Base-by-base conservation (phyloP, 2,329 filamentous ascomycete species). In the Cladosporium colombiae region DNA sequence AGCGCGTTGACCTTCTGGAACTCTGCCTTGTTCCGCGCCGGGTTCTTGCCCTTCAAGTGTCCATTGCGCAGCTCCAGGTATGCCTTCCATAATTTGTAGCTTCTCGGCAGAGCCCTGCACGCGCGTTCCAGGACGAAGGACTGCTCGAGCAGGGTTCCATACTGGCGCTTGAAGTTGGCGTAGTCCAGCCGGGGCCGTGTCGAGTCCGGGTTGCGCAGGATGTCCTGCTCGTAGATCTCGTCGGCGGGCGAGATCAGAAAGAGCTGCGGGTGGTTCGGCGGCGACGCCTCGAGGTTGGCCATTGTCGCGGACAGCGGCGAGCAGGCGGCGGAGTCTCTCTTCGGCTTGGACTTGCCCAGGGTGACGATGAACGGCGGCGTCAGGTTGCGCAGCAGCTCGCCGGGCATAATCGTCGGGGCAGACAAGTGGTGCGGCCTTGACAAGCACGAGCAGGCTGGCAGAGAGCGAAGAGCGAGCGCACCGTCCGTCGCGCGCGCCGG, bases 11-110 rank as follows among this genome's bases (percentile, higher is more conserved):
- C 93, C 79, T 98, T 99, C 75, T 89, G 86, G 79, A 90, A 98
- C 75, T 99, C 93, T 66, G 86, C 81, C 62, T 88, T 87, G 77
- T 91, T 92, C 65, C 89, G 85, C 65, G 91, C 91, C 14, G 94
- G 88, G 77, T 97, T 98, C 71, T 94, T 87, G 75, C 89, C 90
- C 68, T 88, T 84, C 56, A 78, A 60, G 65, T 78, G 77, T 72
- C 90, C 91, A 65, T 87, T 88, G 73, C 95, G 88, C 71, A 98
- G 90, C 70, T 88, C 86, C 70, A 99, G 87, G 79, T 98, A 99
- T 87, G 96, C 88, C 81, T 97, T 98, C 95, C 95, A 99, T 58
- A 99, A 84, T 82, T 99, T 99, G 83, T 97, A 99, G 31, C 94
- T 98, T 71, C 95, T 88, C 59, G 95, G 95, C 55, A 99, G 85